Evolutionary conservation across 2,329 filamentous ascomycete genomes (phyloP).

Genomic region (Rhinocladiella mackenziei): DNA sequence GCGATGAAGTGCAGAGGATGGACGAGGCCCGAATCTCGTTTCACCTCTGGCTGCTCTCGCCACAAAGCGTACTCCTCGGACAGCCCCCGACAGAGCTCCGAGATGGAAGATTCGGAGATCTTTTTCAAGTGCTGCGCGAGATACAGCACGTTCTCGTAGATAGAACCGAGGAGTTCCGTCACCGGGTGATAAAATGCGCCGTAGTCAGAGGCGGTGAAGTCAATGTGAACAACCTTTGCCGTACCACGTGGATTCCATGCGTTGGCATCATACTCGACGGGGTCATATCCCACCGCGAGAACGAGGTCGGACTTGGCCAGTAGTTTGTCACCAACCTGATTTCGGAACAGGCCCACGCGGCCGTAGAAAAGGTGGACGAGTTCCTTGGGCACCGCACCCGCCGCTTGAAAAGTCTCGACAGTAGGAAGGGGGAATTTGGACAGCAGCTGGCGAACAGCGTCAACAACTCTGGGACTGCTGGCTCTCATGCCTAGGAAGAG

Average conservation of each 20-base stretch:
- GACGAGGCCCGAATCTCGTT: conserved; percentile 34
- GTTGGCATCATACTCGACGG: conserved; percentile 47
- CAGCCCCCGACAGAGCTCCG: conserved; percentile 31
- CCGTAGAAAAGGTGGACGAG: conserved; percentile 46
- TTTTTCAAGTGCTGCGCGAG: conserved; percentile 35
- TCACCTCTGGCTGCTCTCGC: conserved; percentile 30
- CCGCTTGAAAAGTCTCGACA: conserved; percentile 51
- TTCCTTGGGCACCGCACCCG: conserved; percentile 45
- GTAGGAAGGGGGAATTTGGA: conserved; percentile 43
- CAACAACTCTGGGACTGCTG: conserved; percentile 40
- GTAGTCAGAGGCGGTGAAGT: conserved; percentile 40
- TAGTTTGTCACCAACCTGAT: conserved; percentile 47
- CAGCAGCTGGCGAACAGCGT: conserved; percentile 42
- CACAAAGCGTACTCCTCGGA: conserved; percentile 39
- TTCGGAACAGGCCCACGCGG: conserved; percentile 48
- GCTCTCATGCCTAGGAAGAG: conserved; percentile 47
- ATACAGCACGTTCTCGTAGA: conserved; percentile 41
- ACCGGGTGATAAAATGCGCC: conserved; percentile 42
- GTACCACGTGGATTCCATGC: conserved; percentile 42
- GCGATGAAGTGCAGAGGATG: conserved; percentile 48
- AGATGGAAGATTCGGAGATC: conserved; percentile 37
- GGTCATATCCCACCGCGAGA: conserved; percentile 47
- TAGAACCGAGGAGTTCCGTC: conserved; percentile 44
- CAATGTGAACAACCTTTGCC: conserved; percentile 44
- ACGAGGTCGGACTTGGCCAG: conserved; percentile 44